phyloP scores from a whole-genome alignment of 2,329 filamentous ascomycete genomes.

The Pyrenochaeta sp. region DNA sequence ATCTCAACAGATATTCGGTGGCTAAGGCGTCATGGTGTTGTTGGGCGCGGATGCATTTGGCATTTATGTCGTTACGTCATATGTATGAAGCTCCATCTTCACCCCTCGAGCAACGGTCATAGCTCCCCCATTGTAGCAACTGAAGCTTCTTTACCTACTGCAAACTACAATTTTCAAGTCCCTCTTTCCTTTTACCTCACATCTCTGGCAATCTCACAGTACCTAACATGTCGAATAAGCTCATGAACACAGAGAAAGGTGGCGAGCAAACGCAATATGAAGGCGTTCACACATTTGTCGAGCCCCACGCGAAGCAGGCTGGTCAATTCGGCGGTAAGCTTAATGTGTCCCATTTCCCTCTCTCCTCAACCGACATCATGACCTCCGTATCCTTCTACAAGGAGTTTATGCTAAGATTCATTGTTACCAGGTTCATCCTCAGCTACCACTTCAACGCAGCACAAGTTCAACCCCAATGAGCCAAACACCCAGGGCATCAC shows the following conservation, averaged over 20 bases:
- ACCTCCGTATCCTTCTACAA: neutral
- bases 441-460: slow-evolving; percentile 19
- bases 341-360: neutral
- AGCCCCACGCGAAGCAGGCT: slow-evolving; percentile 61
- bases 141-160: no score
- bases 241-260: slow-evolving; percentile 68
- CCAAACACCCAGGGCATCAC: slow-evolving; percentile 52
- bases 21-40: slow-evolving; percentile 23
- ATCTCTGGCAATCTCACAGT: neutral
- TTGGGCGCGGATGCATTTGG: slow-evolving; percentile 19
- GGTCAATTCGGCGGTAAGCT: slow-evolving; percentile 65
- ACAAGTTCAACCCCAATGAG: slow-evolving; percentile 45
- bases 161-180: no score
- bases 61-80: slow-evolving; percentile 26
- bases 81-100: slow-evolving; percentile 8
- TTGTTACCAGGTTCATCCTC: slow-evolving; percentile 15
- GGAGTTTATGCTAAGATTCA: neutral
- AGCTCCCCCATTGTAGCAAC: slow-evolving; percentile 12
- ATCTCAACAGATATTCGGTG: neutral
- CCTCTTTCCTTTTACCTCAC: neutral
- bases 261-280: slow-evolving; percentile 71
- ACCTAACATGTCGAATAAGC: slow-evolving; percentile 58
- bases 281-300: slow-evolving; percentile 60
- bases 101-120: slow-evolving; percentile 10
- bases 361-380: neutral